Conservation (phyloP, 352 stramenopile species). For the Globisporangium cederbergense region DNA sequence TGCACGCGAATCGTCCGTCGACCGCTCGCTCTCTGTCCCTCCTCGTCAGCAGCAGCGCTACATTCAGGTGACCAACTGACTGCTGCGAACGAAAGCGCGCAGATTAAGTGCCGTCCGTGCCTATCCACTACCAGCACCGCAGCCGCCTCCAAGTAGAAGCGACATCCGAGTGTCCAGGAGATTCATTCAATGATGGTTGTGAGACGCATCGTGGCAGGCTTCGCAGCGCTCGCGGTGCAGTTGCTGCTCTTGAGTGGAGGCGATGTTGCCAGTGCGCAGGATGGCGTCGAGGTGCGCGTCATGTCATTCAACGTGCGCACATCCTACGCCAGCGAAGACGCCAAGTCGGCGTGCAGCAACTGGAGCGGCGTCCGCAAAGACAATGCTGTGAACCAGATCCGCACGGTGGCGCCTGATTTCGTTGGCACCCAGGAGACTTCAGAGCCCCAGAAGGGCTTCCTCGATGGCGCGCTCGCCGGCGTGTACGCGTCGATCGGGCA, state of each 20-base stretch:
- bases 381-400: slow-evolving; percentile 59
- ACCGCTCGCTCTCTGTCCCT: neutral
- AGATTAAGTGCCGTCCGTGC: neutral
- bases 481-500: slow-evolving; percentile 62
- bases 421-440: slow-evolving; percentile 79
- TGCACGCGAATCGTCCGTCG: no score
- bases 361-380: slow-evolving; percentile 64
- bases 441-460: slow-evolving; percentile 60
- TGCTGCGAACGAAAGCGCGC: slow-evolving; percentile 2
- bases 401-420: slow-evolving; percentile 54
- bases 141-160: no score
- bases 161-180: neutral
- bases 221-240: slow-evolving; percentile 4
- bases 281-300: slow-evolving; percentile 49
- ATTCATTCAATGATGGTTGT: neutral
- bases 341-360: slow-evolving; percentile 40
- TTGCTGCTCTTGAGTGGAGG: neutral
- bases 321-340: slow-evolving; percentile 45
- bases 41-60: neutral
- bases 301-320: slow-evolving; percentile 85
- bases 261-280: slow-evolving; percentile 3
- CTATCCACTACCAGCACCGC: neutral
- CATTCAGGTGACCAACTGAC: neutral
- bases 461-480: slow-evolving; percentile 49
- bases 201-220: slow-evolving; percentile 1